Evolutionary conservation across 148 eudicot genomes (phyloP), one percentile per base, ranked within the genome.

Genomic region (Camellia sinensis): DNA sequence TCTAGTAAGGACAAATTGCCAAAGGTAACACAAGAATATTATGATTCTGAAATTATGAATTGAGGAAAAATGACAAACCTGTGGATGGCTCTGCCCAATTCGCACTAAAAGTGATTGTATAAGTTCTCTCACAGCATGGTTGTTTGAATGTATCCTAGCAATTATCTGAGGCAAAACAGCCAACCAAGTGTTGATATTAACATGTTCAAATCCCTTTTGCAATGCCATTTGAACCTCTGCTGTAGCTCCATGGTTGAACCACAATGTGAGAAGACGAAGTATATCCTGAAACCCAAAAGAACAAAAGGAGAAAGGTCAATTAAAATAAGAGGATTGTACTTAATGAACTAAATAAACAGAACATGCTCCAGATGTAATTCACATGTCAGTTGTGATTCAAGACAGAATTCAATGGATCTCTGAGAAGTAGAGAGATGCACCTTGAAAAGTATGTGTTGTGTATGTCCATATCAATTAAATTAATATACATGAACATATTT

Each of bases 161-260:
- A 97, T 97, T 68, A 94, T 94, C 84, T 97, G 98, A 76, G 99
- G 99, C 76, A 97, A 88, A 83, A 97, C 99, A 85, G 88, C 99
- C 85, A 94, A 89, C 99, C 99, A 97, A 19, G 99, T 97, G 84
- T 97, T 91, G 83, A 97, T 97, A 85, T 91, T 97, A 71, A 97
- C 98, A 82, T 88, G 93, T 37, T 88, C 81, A 89, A 97, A 97
- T 81, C 99, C 98, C 78, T 67, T 91, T 63, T 91, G 91, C 40
- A 97, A 85, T 82, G 99, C 99, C 84, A 46, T 82, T 82, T 97
- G 99, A 86, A 97, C 99, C 81, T 97, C 99, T 29, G 86, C 78
- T 18, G 97, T 94, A 83, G 98, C 86, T 78, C 99, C 99, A 80
- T 97, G 97, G 90, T 97, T 97, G 87, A 94, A 97, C 99, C 98